These are phyloP conservation scores for Plasmodium coatneyi DNA, from an alignment of 169 alveolate genomes.

Conservation along the genomic window DNA sequence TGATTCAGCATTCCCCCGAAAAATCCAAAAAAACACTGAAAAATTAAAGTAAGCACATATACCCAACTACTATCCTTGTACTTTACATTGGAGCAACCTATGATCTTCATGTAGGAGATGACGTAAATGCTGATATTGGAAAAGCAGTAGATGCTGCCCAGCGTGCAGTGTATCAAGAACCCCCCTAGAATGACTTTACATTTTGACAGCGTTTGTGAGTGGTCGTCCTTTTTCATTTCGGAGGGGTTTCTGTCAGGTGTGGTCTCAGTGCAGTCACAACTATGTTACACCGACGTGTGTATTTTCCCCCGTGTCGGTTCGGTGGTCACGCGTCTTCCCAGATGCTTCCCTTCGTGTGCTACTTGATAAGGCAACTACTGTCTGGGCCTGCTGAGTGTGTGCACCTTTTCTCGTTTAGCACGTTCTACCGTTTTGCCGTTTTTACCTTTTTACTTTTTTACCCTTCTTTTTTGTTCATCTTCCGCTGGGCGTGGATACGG, in stretches of 20 bases:
- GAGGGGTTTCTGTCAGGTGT: not conserved
- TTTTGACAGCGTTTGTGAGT: slow-evolving; percentile 13
- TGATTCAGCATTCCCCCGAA: slow-evolving; percentile 73
- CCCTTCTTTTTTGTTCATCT: not conserved
- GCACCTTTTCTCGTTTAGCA: not conserved
- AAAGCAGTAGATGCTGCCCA: slow-evolving; percentile 78
- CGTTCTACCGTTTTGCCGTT: not conserved
- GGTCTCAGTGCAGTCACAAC: not conserved
- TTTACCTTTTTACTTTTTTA: not conserved
- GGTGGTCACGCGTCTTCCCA: not conserved
- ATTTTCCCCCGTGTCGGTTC: not conserved
- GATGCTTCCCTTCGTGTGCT: not conserved
- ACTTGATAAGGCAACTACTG: not conserved
- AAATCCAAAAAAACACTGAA: slow-evolving; percentile 71
- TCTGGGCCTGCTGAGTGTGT: not conserved
- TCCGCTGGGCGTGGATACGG: not conserved
- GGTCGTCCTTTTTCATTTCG: slow-evolving; percentile 47
- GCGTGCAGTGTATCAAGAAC: slow-evolving; percentile 64
- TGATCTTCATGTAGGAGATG: slow-evolving; percentile 79
- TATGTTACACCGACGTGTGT: not conserved
- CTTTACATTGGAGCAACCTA: slow-evolving; percentile 76
- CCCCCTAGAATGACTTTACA: slow-evolving; percentile 70
- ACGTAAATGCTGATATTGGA: slow-evolving; percentile 80
- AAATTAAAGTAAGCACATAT: slow-evolving; percentile 48
- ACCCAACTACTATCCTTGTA: slow-evolving; percentile 75